Conservation (phyloP, 192 early-diverging fungal species). For the Backusella westeae region DNA sequence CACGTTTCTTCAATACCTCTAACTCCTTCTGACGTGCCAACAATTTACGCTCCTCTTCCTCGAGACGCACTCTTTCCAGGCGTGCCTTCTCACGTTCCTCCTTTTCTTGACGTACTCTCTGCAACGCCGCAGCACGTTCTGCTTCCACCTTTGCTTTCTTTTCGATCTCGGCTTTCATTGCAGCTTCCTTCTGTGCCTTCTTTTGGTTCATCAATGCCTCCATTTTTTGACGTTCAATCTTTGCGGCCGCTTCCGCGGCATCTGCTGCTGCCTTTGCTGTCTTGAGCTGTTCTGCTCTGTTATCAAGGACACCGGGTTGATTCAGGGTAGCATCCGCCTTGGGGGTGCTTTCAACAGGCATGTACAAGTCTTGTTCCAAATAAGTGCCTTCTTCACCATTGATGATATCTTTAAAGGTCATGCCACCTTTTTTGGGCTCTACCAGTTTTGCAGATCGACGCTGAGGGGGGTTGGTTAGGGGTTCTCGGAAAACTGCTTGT, state of each 20-base stretch:
- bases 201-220: background rate
- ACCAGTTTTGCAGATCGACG: constrained; percentile 13
- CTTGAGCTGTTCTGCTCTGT: background rate
- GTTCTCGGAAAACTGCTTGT: constrained; percentile 19
- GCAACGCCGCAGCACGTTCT: background rate
- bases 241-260: background rate
- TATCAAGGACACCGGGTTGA: background rate
- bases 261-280: constrained; percentile 7
- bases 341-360: too few relatives aligned
- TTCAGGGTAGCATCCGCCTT: background rate
- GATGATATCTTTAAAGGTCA: constrained; percentile 15
- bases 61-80: background rate
- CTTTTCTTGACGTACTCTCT: background rate
- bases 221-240: background rate
- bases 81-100: background rate
- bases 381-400: background rate
- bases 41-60: background rate
- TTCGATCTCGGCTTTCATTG: background rate
- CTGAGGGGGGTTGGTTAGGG: constrained; percentile 21
- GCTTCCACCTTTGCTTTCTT: background rate
- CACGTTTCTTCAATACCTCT: background rate
- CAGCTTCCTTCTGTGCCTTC: background rate
- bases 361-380: too few relatives aligned
- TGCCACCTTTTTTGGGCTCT: constrained; percentile 21
- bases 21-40: background rate